A percentile compares a stretch with the other conserved stretches of the same genome.
Evolutionary conservation across 1,139 yeast species (phyloP).

Genomic region (Lodderomyces beijingensis): DNA sequence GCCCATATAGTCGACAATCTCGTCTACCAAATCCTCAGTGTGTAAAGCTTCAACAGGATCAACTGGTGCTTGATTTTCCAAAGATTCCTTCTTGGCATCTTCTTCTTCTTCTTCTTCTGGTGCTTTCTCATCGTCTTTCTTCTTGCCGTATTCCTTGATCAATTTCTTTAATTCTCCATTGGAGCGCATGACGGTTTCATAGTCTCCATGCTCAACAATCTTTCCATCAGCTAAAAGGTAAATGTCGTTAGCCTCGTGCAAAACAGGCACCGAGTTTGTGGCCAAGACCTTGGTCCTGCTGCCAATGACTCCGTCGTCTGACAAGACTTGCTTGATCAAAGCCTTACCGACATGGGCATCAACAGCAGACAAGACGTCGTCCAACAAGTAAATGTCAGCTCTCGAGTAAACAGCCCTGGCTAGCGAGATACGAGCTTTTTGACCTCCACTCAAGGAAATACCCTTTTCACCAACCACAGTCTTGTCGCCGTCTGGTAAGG

Average conservation of each 20-base stretch:
- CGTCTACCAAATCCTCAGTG: slow-evolving; percentile 20
- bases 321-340: slow-evolving; percentile 25
- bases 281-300: slow-evolving; percentile 30
- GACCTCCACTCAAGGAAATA: slow-evolving; percentile 38
- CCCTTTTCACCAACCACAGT: slow-evolving; percentile 42
- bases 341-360: slow-evolving; percentile 34
- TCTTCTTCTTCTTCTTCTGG: slow-evolving; percentile 28
- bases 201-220: slow-evolving; percentile 30
- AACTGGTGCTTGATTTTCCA: neutral
- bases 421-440: slow-evolving; percentile 33
- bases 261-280: slow-evolving; percentile 30
- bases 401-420: slow-evolving; percentile 39
- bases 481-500: slow-evolving; percentile 34
- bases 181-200: slow-evolving; percentile 25
- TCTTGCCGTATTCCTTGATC: slow-evolving; percentile 25
- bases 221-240: slow-evolving; percentile 22
- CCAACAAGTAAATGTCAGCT: slow-evolving; percentile 33
- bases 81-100: slow-evolving; percentile 18
- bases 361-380: slow-evolving; percentile 33
- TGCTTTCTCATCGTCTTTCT: slow-evolving; percentile 17
- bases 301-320: slow-evolving; percentile 25
- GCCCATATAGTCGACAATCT: slow-evolving; percentile 11
- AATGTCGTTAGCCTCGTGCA: slow-evolving; percentile 26
- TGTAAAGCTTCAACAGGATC: slow-evolving; percentile 3
- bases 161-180: slow-evolving; percentile 25